phyloP scores from a whole-genome alignment of 805 yeast species.

The Suhomyces faveliae region DNA sequence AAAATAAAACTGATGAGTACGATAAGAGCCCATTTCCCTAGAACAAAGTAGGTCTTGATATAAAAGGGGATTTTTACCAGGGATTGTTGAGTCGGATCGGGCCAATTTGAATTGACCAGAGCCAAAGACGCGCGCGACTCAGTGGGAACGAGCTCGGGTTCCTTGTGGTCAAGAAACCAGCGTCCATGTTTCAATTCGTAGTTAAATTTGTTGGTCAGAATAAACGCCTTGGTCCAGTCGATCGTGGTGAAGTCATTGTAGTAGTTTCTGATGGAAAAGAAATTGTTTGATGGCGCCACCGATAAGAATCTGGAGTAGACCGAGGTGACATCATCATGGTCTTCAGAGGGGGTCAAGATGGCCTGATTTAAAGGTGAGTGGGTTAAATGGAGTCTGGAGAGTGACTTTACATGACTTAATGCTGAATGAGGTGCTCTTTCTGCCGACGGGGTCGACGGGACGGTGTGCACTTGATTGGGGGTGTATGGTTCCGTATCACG shows the following conservation, averaged over 20 bases:
- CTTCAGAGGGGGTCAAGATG: not conserved
- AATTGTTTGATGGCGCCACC: conserved; percentile 6
- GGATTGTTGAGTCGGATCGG: conserved; percentile 2
- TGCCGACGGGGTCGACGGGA: conserved; percentile 2
- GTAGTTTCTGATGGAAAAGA: conserved; percentile 32
- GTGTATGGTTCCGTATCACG: not conserved
- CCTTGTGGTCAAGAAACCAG: conserved; percentile 14
- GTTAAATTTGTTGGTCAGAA: conserved; percentile 42
- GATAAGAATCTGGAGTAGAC: not conserved
- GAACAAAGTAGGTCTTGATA: conserved; percentile 29
- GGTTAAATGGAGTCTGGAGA: not conserved
- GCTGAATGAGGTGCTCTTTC: not conserved
- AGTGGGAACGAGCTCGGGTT: not conserved
- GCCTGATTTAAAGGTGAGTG: not conserved
- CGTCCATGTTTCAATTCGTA: conserved; percentile 35
- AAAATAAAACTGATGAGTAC: conserved; percentile 44
- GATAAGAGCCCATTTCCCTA: conserved; percentile 52
- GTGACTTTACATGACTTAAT: not conserved
- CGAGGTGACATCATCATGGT: not conserved
- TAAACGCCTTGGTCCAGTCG: conserved; percentile 55
- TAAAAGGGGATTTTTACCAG: conserved; percentile 18
- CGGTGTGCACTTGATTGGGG: not conserved
- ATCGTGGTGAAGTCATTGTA: conserved; percentile 62
- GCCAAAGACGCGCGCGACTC: not conserved
- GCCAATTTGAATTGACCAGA: not conserved